A percentile compares a stretch with the other conserved stretches of the same genome.
phyloP scores from a whole-genome alignment of 2,329 filamentous ascomycete genomes.

The Corynespora cassiicola region DNA sequence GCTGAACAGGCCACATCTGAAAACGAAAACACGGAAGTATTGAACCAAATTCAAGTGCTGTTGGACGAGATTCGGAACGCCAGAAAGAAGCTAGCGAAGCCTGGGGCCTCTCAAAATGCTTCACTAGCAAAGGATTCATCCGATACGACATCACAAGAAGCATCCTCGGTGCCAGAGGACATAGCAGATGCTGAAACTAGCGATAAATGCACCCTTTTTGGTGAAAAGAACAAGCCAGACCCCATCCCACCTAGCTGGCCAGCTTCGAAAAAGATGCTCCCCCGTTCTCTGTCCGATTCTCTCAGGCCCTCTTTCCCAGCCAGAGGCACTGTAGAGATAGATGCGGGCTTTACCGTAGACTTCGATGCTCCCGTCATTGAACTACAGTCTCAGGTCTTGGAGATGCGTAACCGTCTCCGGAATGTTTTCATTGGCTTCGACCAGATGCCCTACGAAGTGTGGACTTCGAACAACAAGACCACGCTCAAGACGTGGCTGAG shows the following conservation, averaged over 20 bases:
- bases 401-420: constrained; percentile 25
- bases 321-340: constrained; percentile 19
- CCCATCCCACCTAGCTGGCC: constrained; percentile 10
- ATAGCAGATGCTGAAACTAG: too few relatives aligned
- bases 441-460: constrained; percentile 30
- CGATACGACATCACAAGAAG: too few relatives aligned
- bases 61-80: too few relatives aligned
- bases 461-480: constrained; percentile 22
- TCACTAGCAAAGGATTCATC: too few relatives aligned
- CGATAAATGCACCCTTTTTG: constrained; percentile 6
- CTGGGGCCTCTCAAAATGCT: too few relatives aligned
- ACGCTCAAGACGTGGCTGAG: constrained; percentile 35
- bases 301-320: constrained; percentile 18
- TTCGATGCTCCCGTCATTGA: constrained; percentile 15
- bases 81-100: too few relatives aligned
- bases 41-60: too few relatives aligned
- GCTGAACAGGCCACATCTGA: not conserved
- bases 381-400: constrained; percentile 27
- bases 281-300: constrained; percentile 8
- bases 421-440: constrained; percentile 32
- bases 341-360: constrained; percentile 23
- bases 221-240: constrained; percentile 1
- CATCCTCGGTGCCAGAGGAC: too few relatives aligned
- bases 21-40: not conserved
- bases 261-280: not conserved